A percentile compares a stretch with the other conserved stretches of the same genome.
Conservation (phyloP, 2,329 filamentous ascomycete genomes). For the Fusarium sambucinum region DNA sequence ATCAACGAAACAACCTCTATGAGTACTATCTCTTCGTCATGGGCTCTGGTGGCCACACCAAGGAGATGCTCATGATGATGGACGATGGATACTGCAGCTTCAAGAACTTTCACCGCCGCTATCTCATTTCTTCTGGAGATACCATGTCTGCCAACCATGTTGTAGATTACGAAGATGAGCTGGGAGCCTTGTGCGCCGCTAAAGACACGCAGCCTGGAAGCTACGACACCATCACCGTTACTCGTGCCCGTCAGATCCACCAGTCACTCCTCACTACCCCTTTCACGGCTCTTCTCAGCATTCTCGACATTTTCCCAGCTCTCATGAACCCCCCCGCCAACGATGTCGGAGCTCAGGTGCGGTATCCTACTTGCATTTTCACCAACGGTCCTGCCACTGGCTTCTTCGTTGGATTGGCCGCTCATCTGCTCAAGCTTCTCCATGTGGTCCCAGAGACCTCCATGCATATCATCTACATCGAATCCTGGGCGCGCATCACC, state of each 20-base stretch:
- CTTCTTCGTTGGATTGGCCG: conserved; percentile 75
- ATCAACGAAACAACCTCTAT: conserved; percentile 17
- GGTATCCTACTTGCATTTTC: conserved; percentile 79
- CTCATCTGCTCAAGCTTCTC: conserved; percentile 62
- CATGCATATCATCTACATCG: conserved; percentile 85
- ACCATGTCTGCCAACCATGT: conserved; percentile 74
- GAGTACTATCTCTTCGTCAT: conserved; percentile 82
- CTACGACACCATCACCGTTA: conserved; percentile 76
- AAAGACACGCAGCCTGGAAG: conserved; percentile 55
- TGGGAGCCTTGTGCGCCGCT: conserved; percentile 43
- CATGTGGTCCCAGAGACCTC: conserved; percentile 61
- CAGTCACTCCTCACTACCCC: conserved; percentile 82
- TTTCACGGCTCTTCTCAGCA: conserved; percentile 72
- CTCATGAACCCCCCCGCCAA: conserved; percentile 57
- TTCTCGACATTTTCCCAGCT: conserved; percentile 71
- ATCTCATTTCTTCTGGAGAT: conserved; percentile 84
- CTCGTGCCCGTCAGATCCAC: conserved; percentile 83
- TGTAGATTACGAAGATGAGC: conserved; percentile 62
- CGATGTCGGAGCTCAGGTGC: conserved; percentile 41
- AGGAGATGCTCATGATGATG: conserved; percentile 93
- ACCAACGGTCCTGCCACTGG: conserved; percentile 92
- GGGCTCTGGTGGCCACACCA: conserved; percentile 93
- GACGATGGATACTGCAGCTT: conserved; percentile 66
- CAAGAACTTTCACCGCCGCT: conserved; percentile 76
- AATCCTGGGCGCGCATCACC: conserved; percentile 90